phyloP scores from a whole-genome alignment of 2,329 filamentous ascomycete species.

The Thielaviopsis populi region DNA sequence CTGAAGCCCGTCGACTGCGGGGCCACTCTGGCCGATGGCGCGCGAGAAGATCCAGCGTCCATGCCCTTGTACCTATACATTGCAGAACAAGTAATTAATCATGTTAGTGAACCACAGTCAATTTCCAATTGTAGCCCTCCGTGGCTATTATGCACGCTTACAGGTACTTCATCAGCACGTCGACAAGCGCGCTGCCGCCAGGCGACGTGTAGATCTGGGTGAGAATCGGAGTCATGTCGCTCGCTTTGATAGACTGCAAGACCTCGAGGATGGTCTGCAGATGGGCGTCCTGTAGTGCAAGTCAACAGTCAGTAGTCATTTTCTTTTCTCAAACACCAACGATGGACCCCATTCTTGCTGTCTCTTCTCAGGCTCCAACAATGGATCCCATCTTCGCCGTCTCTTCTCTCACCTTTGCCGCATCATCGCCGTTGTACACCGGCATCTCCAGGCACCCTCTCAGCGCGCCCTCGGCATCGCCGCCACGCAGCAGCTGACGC shows the following conservation, averaged over 20 bases:
- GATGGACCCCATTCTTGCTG: no score
- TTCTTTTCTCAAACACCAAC: no score
- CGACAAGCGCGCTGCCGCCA: conserved; percentile 70
- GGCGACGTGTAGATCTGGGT: conserved; percentile 63
- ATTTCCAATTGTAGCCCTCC: neutral
- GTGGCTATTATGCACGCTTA: conserved; percentile 34
- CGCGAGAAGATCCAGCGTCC: conserved; percentile 36
- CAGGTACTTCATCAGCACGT: conserved; percentile 97
- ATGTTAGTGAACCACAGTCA: neutral
- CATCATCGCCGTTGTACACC: conserved; percentile 51
- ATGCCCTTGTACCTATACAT: conserved; percentile 72
- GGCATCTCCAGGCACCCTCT: conserved; percentile 72
- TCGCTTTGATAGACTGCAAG: conserved; percentile 86
- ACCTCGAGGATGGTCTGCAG: conserved; percentile 82
- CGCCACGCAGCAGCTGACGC: conserved; percentile 71
- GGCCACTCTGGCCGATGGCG: conserved; percentile 35
- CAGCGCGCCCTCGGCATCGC: conserved; percentile 75
- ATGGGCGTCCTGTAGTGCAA: conserved; percentile 54
- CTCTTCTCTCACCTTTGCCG: conserved; percentile 36
- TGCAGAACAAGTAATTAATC: neutral
- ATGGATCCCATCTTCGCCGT: neutral
- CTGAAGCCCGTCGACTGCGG: conserved; percentile 81
- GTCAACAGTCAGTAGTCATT: conserved; percentile 7
- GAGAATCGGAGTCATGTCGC: conserved; percentile 84
- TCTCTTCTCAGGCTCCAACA: no score